These are phyloP conservation scores for Pichia ethanolica DNA, from an alignment of 805 yeast genomes.

Conservation along the genomic window DNA sequence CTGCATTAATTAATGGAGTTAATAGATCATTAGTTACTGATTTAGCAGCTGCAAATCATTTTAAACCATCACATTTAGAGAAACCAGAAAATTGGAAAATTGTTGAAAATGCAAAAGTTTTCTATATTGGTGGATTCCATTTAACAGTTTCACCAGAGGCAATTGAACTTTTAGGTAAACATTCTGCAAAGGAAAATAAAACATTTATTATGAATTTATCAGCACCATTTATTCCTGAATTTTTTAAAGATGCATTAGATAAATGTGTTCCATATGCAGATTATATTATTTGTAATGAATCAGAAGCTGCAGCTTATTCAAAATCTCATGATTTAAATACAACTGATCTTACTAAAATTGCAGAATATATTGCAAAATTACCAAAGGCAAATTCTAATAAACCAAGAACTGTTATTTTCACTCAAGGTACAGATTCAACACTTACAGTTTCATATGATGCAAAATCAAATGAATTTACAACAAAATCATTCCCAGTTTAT, in stretches of 20 bases:
- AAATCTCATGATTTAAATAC: constrained; percentile 65
- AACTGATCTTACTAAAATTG: constrained; percentile 65
- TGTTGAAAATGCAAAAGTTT: constrained; percentile 74
- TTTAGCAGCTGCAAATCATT: constrained; percentile 96
- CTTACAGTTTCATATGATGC: constrained; percentile 58
- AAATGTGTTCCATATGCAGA: constrained; percentile 80
- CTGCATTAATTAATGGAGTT: constrained; percentile 78
- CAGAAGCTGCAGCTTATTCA: constrained; percentile 93
- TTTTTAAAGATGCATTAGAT: constrained; percentile 88
- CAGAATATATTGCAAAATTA: constrained; percentile 69
- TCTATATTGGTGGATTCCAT: constrained; percentile 98
- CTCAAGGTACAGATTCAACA: constrained; percentile 93
- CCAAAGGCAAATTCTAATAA: constrained; percentile 65
- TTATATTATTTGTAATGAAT: constrained; percentile 88
- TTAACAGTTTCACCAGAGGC: constrained; percentile 97
- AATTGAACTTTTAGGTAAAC: constrained; percentile 79
- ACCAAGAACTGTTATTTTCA: constrained; percentile 83
- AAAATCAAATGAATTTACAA: constrained; percentile 37
- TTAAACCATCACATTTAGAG: constrained; percentile 81
- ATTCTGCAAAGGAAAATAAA: constrained; percentile 46
- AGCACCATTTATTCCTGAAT: constrained; percentile 95
- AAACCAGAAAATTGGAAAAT: constrained; percentile 83
- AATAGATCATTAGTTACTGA: constrained; percentile 94
- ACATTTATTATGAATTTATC: constrained; percentile 75
- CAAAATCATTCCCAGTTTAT: constrained; percentile 58